Conservation (phyloP, 768 basidiomycete species). For the Mycena leptocephala region DNA sequence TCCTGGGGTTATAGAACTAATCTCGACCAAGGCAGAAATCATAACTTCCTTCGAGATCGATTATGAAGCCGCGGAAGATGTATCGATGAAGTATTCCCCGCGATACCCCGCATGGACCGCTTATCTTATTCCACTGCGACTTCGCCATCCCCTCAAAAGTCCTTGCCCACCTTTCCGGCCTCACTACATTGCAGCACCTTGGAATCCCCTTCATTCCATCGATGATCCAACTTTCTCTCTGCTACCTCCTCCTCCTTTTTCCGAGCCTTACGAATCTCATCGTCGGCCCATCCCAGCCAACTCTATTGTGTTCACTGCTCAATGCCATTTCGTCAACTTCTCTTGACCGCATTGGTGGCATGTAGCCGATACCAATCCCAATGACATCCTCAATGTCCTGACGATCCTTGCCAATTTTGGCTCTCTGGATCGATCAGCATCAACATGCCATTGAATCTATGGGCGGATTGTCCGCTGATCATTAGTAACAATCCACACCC, state of each 20-base stretch:
- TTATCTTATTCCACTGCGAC: not conserved
- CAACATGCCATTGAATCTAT: not conserved
- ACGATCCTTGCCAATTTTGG: not conserved
- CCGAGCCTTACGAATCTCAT: not conserved
- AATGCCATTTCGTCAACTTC: not conserved
- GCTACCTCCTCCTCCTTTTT: not conserved
- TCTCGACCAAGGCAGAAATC: not conserved
- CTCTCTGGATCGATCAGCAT: not conserved
- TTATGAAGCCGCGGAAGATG: not conserved
- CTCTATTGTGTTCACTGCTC: not conserved
- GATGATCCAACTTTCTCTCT: not conserved
- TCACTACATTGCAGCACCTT: not conserved
- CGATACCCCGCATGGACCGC: not conserved
- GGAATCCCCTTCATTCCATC: not conserved
- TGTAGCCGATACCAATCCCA: not conserved
- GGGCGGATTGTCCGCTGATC: not conserved
- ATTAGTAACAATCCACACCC: not conserved
- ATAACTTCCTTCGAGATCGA: not conserved
- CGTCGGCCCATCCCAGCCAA: not conserved
- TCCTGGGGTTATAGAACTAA: not conserved
- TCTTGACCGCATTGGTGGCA: not conserved
- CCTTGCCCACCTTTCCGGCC: not conserved
- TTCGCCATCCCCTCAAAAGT: not conserved
- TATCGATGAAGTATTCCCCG: not conserved
- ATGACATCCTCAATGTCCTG: not conserved